Conservation (phyloP, 2,329 filamentous ascomycete genomes). For the Mycosphaerella arachidis region DNA sequence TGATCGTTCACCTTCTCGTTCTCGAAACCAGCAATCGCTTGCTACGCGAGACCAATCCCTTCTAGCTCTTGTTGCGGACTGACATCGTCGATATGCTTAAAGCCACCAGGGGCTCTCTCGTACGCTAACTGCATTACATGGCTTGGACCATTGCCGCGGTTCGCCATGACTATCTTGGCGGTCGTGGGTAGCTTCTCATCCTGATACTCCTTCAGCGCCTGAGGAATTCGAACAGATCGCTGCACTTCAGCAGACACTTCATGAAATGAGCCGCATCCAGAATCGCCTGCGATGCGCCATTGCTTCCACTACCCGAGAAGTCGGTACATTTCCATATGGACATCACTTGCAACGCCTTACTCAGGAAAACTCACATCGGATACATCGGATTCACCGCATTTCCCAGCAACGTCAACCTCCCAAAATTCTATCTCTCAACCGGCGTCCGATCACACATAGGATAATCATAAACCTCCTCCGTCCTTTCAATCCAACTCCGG, state of each 20-base stretch:
- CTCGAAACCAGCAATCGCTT: constrained; percentile 45
- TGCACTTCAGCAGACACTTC: constrained; percentile 29
- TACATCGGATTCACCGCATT: constrained; percentile 40
- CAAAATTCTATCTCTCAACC: constrained; percentile 39
- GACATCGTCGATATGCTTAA: constrained; percentile 37
- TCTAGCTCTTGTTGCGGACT: constrained; percentile 25
- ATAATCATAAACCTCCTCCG: constrained; percentile 43
- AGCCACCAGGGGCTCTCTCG: constrained; percentile 41
- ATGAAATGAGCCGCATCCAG: constrained; percentile 41
- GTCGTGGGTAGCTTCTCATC: constrained; percentile 40
- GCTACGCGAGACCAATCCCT: constrained; percentile 27
- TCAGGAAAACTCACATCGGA: neutral
- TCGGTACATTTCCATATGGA: constrained; percentile 25
- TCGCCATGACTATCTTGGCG: constrained; percentile 45
- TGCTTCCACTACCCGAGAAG: constrained; percentile 38
- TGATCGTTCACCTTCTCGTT: constrained; percentile 42
- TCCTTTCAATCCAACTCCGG: constrained; percentile 40
- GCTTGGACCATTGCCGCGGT: constrained; percentile 45
- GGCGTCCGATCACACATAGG: constrained; percentile 46
- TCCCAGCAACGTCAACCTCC: constrained; percentile 37
- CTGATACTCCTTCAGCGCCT: constrained; percentile 39
- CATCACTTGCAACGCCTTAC: neutral
- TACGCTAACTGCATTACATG: constrained; percentile 45
- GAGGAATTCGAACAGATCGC: constrained; percentile 23
- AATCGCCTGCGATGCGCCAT: constrained; percentile 45